Evolutionary conservation across 2,329 filamentous ascomycete genomes (phyloP).

Genomic region (Coniochaeta hoffmannii): DNA sequence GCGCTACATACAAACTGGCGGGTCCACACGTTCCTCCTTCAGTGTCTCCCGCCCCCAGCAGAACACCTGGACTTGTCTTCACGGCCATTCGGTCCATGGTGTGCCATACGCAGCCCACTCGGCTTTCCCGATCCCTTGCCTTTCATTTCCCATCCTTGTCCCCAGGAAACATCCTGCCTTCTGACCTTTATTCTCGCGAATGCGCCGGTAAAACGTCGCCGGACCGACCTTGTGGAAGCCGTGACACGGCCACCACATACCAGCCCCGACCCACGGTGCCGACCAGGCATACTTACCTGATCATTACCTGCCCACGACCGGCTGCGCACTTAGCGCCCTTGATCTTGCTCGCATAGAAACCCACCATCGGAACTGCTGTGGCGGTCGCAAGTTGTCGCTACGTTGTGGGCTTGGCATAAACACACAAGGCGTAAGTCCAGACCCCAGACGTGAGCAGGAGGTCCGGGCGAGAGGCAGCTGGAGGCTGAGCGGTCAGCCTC

Average conservation of each 20-base stretch:
- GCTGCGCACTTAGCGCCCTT: background rate
- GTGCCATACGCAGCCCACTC: background rate
- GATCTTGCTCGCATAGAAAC: background rate
- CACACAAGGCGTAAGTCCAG: constrained; percentile 1
- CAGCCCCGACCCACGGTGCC: background rate
- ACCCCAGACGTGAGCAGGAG: background rate
- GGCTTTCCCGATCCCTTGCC: background rate
- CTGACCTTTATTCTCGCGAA: background rate
- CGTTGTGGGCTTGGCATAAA: background rate
- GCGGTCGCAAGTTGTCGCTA: background rate
- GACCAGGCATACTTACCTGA: background rate
- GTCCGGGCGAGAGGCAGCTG: background rate
- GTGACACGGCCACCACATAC: background rate
- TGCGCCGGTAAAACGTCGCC: background rate
- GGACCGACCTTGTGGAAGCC: background rate
- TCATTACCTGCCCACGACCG: background rate
- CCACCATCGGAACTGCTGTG: background rate
- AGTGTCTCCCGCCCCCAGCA: background rate
- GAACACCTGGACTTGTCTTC: background rate
- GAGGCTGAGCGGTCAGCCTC: constrained; percentile 2
- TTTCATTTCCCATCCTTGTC: background rate
- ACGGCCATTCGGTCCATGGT: background rate
- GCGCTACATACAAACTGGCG: background rate
- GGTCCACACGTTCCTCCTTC: background rate
- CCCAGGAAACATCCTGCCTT: background rate